A percentile compares a stretch with the other conserved stretches of the same genome.
Evolutionary conservation across 352 stramenopile species (phyloP).

Genomic region (Phytopythium cucurbitacearum): DNA sequence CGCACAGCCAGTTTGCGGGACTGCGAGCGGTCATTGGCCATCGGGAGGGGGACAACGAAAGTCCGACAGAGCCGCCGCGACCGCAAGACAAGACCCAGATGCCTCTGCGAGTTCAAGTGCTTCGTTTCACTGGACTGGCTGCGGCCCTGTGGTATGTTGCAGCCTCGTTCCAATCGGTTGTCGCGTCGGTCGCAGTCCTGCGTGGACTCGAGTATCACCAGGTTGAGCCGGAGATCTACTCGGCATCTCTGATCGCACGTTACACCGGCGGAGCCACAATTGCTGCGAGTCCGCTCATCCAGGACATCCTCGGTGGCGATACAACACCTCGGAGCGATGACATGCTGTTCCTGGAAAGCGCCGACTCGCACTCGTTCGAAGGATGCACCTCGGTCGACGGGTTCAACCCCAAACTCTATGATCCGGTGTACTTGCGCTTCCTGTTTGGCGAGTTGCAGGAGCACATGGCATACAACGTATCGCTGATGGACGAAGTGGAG

Average conservation of each 20-base stretch:
- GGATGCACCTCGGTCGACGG: constrained; percentile 7
- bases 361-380: constrained; percentile 12
- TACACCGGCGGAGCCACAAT: constrained; percentile 22
- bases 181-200: constrained; percentile 13
- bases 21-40: too few species aligned
- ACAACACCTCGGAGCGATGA: constrained; percentile 20
- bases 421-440: constrained; percentile 7
- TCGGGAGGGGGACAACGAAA: too few species aligned
- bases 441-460: constrained; percentile 13
- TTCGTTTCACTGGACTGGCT: constrained; percentile 10
- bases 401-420: constrained; percentile 23
- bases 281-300: constrained; percentile 25
- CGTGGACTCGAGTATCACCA: constrained; percentile 14
- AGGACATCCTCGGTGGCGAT: constrained; percentile 15
- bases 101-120: constrained; percentile 7
- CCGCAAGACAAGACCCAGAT: too few species aligned
- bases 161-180: constrained; percentile 14
- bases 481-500: constrained; percentile 21
- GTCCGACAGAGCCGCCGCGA: too few species aligned
- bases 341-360: constrained; percentile 26
- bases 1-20: too few species aligned
- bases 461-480: constrained; percentile 25
- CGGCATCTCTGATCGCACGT: constrained; percentile 18
- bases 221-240: constrained; percentile 2
- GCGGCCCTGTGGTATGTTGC: constrained; percentile 16